These are phyloP conservation scores for Anastatica hierochuntica DNA, from an alignment of 345 rosid genomes.

Conservation along the genomic window DNA sequence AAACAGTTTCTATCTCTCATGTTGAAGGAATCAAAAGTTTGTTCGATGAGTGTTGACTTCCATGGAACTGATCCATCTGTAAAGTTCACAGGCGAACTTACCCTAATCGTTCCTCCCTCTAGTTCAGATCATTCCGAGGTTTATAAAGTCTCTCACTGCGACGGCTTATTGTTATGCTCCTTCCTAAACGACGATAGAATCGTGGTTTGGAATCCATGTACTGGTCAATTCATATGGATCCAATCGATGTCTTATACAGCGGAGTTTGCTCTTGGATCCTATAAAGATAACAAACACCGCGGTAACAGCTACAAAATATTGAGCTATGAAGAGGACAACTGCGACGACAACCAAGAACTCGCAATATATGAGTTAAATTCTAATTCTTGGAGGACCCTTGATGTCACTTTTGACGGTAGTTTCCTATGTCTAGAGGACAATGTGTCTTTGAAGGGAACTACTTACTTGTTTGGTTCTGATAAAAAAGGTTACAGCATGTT, in stretches of 20 bases:
- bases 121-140: background rate
- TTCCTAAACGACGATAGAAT: background rate
- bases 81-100: background rate
- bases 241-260: no score
- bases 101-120: background rate
- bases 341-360: background rate
- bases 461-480: background rate
- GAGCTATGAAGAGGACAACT: background rate
- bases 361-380: background rate
- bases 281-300: no score
- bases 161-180: background rate
- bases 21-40: background rate
- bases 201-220: background rate
- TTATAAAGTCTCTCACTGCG: background rate
- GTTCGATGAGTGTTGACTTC: background rate
- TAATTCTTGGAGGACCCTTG: background rate
- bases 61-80: background rate
- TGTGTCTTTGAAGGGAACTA: no score
- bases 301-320: background rate
- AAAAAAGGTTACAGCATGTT: background rate
- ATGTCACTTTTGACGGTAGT: no score
- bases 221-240: background rate
- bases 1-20: background rate
- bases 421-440: no score
- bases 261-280: no score